These are phyloP conservation scores for Chlorella variabilis DNA, from an alignment of 163 green algal species.

Conservation along the genomic window DNA sequence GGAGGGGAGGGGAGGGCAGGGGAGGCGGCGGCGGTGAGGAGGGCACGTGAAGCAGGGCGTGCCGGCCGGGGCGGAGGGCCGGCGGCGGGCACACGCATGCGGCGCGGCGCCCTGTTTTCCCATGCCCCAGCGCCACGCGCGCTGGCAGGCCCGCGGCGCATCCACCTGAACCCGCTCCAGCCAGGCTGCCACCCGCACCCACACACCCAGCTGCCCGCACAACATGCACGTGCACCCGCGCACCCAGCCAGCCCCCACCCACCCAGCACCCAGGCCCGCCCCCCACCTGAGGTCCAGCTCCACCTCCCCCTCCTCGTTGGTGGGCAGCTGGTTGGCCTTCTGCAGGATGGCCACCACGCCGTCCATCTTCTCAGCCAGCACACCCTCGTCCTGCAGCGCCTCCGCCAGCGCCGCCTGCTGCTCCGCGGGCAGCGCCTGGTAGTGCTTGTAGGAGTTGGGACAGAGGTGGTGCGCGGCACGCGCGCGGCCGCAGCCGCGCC, in stretches of 20 bases:
- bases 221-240: too few species aligned
- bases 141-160: too few species aligned
- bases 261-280: not conserved
- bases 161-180: too few species aligned
- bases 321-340: conserved; percentile 47
- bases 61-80: too few species aligned
- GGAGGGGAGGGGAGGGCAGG: too few species aligned
- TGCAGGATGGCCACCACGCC: conserved; percentile 54
- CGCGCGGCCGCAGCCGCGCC: not conserved
- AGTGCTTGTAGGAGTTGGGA: conserved; percentile 41
- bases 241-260: too few species aligned
- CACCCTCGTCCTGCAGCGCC: conserved; percentile 46
- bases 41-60: not conserved
- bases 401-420: conserved; percentile 46
- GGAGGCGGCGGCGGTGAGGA: not conserved
- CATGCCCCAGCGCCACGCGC: too few species aligned
- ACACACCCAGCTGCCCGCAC: too few species aligned
- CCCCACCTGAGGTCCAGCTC: conserved; percentile 49
- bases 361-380: conserved; percentile 55
- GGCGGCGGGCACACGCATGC: too few species aligned
- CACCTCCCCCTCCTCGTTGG: conserved; percentile 53
- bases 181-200: too few species aligned
- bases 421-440: conserved; percentile 43
- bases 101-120: too few species aligned
- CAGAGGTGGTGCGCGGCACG: conserved; percentile 38